A percentile compares a stretch with the other conserved stretches of the same genome.
Evolutionary conservation across 225 moss, liverwort and hornwort genomes (phyloP).

Genomic region (Pseudoscleropodium purum): DNA sequence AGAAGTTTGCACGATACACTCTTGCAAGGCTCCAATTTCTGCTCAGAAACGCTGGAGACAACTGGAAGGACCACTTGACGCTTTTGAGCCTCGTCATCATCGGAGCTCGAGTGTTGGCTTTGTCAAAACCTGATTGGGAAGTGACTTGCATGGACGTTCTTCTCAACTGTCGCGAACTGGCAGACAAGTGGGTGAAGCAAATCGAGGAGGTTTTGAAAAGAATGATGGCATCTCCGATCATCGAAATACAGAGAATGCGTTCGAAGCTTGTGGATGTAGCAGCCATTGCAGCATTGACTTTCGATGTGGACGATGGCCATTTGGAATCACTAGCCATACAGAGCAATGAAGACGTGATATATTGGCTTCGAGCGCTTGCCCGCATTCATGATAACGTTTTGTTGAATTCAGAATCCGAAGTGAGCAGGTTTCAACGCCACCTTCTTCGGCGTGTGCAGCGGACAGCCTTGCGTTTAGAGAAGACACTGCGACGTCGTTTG

Average conservation of each 20-base stretch:
- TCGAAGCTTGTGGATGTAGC: constrained; percentile 21
- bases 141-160: not conserved
- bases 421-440: not conserved
- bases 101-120: not conserved
- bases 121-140: constrained; percentile 6
- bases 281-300: constrained; percentile 30
- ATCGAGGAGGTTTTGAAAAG: constrained; percentile 9
- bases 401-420: not conserved
- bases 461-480: not conserved
- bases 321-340: not conserved
- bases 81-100: constrained; percentile 6
- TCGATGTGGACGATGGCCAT: constrained; percentile 3
- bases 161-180: not conserved
- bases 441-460: constrained; percentile 11
- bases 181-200: constrained; percentile 1
- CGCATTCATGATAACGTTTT: constrained; percentile 8
- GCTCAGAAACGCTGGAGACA: not conserved
- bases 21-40: not conserved
- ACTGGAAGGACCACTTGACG: constrained; percentile 29
- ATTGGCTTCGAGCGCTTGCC: constrained; percentile 12
- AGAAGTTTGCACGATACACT: not conserved
- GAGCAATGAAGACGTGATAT: not conserved
- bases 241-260: constrained; percentile 1
- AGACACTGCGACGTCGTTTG: not conserved
- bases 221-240: constrained; percentile 21